Evolutionary conservation across 2,329 filamentous ascomycete genomes (phyloP), one percentile per base, ranked within the genome.

Genomic region (Coniochaeta sp.): DNA sequence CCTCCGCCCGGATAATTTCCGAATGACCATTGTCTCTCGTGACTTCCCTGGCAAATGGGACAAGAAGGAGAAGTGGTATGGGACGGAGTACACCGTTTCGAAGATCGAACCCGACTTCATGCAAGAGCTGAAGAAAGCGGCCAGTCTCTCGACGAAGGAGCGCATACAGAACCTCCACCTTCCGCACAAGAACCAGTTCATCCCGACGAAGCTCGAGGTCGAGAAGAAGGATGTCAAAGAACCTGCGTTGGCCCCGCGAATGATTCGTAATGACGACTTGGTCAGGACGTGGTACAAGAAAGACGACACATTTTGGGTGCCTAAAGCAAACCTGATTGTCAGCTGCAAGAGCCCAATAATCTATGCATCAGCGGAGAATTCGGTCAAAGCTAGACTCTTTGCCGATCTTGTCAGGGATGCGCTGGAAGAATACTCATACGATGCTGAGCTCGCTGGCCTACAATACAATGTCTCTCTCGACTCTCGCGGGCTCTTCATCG

Each of bases 271-370:
- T 67, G 93, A 97, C 66, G 81, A 87, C 6, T 78, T 86, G 36
- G 87, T 90, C 0, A 87, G 93, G 33, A 89, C 91, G 2, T 99
- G 95, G 95, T 97, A 88, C 80, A 99, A 99, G 79, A 98, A 98
- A 76, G 95, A 99, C 68, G 95, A 99, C 67, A 92, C 88, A 0
- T 99, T 98, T 74, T 98, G 93, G 93, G 95, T 98, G 11, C 95
- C 95, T 9, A 96, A 96, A 73, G 95, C 91, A 3, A 95, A 92
- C 62, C 79, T 98, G 19, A 84, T 92, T 65, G 85, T 96, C 64
- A 91, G 88, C 66, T 81, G 96, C 65, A 85, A 88, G 67, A 96
- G 88, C 62, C 89, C 92, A 0, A 75, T 96, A 54, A 86, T 90
- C n/a, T 87, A 86, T 71, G 83, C 90, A 1, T 92, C 90, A 5